A percentile compares a stretch with the other conserved stretches of the same genome.
Conservation (phyloP, 257 asterid species). For the Phtheirospermum japonicum region DNA sequence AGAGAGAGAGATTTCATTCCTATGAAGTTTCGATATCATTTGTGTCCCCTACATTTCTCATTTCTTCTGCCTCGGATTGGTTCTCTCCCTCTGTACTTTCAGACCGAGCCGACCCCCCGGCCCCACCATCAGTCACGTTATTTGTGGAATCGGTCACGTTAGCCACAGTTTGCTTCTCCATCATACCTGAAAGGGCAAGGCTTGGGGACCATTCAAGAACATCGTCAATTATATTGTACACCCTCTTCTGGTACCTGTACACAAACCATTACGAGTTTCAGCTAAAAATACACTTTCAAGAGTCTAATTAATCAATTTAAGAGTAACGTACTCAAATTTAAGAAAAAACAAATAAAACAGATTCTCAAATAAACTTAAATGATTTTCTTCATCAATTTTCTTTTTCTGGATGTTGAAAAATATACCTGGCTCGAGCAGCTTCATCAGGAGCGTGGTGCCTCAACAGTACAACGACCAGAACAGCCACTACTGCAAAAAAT, state of each 20-base stretch:
- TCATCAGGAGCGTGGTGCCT: constrained; percentile 99
- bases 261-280: neutral
- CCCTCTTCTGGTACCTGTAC: constrained; percentile 92
- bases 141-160: constrained; percentile 51
- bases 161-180: constrained; percentile 65
- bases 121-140: constrained; percentile 45
- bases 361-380: neutral
- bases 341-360: too few relatives aligned
- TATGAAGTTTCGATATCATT: constrained; percentile 26
- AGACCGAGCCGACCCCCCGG: constrained; percentile 31
- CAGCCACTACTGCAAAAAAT: constrained; percentile 64
- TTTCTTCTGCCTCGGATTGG: constrained; percentile 44
- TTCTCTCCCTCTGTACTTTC: constrained; percentile 36
- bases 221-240: constrained; percentile 90
- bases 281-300: neutral
- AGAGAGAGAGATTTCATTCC: constrained; percentile 26
- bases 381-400: neutral
- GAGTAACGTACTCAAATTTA: neutral
- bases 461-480: constrained; percentile 59
- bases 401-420: neutral
- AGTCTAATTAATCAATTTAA: neutral
- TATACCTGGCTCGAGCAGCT: constrained; percentile 98
- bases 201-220: constrained; percentile 98
- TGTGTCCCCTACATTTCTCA: constrained; percentile 30
- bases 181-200: constrained; percentile 91